Evolutionary conservation across 306 rosid genomes (phyloP).

Genomic region (peach (Prunus persica)): DNA sequence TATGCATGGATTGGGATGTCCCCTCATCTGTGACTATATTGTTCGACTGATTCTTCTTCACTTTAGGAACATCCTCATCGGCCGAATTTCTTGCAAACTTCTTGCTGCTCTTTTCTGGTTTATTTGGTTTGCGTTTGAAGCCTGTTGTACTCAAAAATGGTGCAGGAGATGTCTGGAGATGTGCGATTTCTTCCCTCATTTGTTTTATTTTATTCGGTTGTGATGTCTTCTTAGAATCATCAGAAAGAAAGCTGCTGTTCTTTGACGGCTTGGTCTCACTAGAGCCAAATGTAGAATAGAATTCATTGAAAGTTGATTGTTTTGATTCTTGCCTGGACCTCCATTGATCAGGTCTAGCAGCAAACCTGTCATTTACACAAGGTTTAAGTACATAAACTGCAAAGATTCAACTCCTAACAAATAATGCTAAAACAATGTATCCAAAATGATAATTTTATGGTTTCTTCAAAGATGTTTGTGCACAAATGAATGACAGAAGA

Average conservation of each 20-base stretch:
- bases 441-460: neutral
- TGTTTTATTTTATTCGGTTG: conserved; percentile 49
- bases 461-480: neutral
- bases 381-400: conserved; percentile 11
- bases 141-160: conserved; percentile 64
- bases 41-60: conserved; percentile 35
- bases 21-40: neutral
- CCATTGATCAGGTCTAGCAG: conserved; percentile 82
- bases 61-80: conserved; percentile 32
- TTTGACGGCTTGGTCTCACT: conserved; percentile 41
- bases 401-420: conserved; percentile 12
- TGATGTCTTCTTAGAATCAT: conserved; percentile 36
- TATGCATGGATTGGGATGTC: neutral
- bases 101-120: conserved; percentile 29
- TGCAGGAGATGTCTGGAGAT: conserved; percentile 44
- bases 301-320: conserved; percentile 69
- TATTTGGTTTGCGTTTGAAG: conserved; percentile 43
- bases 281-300: conserved; percentile 63
- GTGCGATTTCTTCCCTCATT: conserved; percentile 61
- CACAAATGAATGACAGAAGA: neutral
- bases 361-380: conserved; percentile 53
- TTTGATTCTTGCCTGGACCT: conserved; percentile 78
- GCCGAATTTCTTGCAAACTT: conserved; percentile 27
- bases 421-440: conserved; percentile 5
- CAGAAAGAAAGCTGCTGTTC: conserved; percentile 46